Evolutionary conservation across 306 rosid species (phyloP).

Genomic region (Pterocarpus macrocarpus): DNA sequence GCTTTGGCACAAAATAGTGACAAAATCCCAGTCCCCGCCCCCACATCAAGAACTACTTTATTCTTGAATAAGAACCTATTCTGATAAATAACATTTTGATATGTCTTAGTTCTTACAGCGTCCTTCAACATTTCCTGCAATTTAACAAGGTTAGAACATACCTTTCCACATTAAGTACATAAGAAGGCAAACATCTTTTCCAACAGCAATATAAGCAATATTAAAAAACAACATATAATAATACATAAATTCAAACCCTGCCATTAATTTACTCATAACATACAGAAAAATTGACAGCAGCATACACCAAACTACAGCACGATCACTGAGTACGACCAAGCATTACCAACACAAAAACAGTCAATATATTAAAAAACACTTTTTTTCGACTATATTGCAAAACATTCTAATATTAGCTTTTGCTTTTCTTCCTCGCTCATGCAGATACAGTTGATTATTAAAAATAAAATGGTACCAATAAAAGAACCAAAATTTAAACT

Average conservation of each 20-base stretch:
- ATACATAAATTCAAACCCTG: conserved; percentile 3
- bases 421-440: neutral
- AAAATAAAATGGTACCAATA: conserved; percentile 25
- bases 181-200: neutral
- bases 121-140: conserved; percentile 99
- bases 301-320: neutral
- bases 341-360: neutral
- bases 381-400: neutral
- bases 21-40: conserved; percentile 98
- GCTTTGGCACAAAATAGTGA: conserved; percentile 97
- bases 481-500: neutral
- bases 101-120: conserved; percentile 90
- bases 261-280: neutral
- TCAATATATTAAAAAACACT: neutral
- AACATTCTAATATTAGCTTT: neutral
- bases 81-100: conserved; percentile 96
- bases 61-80: conserved; percentile 82
- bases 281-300: neutral
- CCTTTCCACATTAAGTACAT: neutral
- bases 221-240: neutral
- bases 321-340: conserved; percentile 7
- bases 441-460: neutral
- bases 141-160: conserved; percentile 24
- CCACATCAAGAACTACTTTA: conserved; percentile 97
- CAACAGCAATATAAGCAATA: neutral